Percentiles rank a stretch among this genome's conserved stretches.
phyloP scores from a whole-genome alignment of 371 early-diverging fungal genomes.

The Mortierella sp. region DNA sequence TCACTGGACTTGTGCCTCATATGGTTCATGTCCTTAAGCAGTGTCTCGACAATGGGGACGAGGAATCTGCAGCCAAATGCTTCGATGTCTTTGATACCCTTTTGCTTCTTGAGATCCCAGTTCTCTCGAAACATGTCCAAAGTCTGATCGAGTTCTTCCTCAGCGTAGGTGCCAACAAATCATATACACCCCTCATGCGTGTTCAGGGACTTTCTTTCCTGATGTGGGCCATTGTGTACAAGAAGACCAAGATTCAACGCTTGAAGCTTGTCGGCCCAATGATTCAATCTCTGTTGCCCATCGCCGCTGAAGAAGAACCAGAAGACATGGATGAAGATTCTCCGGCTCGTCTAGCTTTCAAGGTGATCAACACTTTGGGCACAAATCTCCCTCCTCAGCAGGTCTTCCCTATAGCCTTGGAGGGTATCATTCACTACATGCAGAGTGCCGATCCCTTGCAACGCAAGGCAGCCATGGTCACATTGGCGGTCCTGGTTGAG shows the following conservation, averaged over 20 bases:
- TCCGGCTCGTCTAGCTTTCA: conserved; percentile 79
- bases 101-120: conserved; percentile 81
- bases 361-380: conserved; percentile 78
- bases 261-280: conserved; percentile 81
- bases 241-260: conserved; percentile 83
- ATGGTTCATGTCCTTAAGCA: conserved; percentile 88
- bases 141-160: conserved; percentile 84
- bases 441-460: conserved; percentile 74
- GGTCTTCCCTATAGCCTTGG: conserved; percentile 83
- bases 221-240: conserved; percentile 85
- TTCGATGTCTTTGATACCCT: conserved; percentile 87
- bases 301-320: conserved; percentile 87
- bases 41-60: conserved; percentile 75
- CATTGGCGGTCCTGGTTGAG: conserved; percentile 84
- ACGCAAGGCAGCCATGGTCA: conserved; percentile 91
- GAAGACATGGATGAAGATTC: conserved; percentile 90
- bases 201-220: conserved; percentile 86
- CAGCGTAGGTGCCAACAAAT: conserved; percentile 72
- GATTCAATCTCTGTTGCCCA: conserved; percentile 82
- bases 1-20: conserved; percentile 78
- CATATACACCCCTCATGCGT: conserved; percentile 75
- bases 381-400: conserved; percentile 87
- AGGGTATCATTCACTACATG: conserved; percentile 78
- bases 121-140: conserved; percentile 79
- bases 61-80: conserved; percentile 75